Evolutionary conservation across 352 stramenopile species (phyloP).

Genomic region (Paralagenidium karlingii): DNA sequence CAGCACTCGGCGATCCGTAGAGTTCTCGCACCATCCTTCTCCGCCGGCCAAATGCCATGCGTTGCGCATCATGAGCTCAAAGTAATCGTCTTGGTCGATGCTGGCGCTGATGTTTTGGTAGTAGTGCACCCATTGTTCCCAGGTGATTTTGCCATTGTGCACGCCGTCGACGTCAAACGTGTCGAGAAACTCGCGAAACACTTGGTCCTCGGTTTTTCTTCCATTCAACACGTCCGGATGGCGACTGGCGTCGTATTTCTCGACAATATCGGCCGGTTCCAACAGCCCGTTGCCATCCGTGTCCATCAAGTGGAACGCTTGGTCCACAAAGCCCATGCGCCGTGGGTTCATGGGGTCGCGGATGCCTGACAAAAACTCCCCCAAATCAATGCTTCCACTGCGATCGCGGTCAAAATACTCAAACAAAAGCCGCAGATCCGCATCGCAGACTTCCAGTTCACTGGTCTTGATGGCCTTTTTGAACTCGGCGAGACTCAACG

Average conservation of each 20-base stretch:
- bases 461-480: constrained; percentile 42
- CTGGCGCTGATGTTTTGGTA: constrained; percentile 83
- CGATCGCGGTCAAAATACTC: constrained; percentile 74
- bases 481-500: constrained; percentile 67
- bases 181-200: constrained; percentile 76
- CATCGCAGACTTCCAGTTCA: constrained; percentile 35
- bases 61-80: constrained; percentile 87
- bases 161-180: constrained; percentile 72
- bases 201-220: constrained; percentile 39
- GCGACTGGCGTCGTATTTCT: constrained; percentile 66
- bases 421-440: constrained; percentile 58
- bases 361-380: constrained; percentile 80
- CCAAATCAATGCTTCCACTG: constrained; percentile 61
- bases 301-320: constrained; percentile 79
- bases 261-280: constrained; percentile 67
- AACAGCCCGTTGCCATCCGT: constrained; percentile 58
- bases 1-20: constrained; percentile 46
- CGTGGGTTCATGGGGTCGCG: constrained; percentile 56
- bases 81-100: constrained; percentile 86
- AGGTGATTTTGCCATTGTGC: constrained; percentile 65
- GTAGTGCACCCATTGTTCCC: constrained; percentile 65
- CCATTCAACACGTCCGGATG: constrained; percentile 78
- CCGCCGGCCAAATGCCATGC: constrained; percentile 69
- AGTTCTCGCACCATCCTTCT: constrained; percentile 40
- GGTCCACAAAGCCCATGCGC: constrained; percentile 49